Evolutionary conservation across 2,329 filamentous ascomycete genomes (phyloP).

Genomic region (Sporothrix pallida): DNA sequence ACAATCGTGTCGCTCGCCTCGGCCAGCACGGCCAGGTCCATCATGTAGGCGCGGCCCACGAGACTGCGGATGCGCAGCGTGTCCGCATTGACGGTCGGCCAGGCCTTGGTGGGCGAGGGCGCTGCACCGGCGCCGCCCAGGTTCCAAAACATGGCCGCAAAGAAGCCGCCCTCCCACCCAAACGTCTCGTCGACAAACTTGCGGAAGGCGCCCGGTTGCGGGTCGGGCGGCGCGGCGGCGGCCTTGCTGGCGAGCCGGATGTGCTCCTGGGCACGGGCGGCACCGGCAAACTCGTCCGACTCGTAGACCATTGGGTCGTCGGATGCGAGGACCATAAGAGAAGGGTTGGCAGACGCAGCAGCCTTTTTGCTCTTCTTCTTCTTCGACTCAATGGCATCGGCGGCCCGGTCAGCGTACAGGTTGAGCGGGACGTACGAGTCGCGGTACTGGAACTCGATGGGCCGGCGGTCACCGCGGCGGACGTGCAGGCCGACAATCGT

Average conservation of each 20-base stretch:
- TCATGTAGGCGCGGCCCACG: slow-evolving; percentile 78
- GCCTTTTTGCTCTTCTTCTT: slow-evolving; percentile 20
- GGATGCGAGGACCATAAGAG: slow-evolving; percentile 71
- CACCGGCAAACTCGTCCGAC: slow-evolving; percentile 64
- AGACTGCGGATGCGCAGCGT: slow-evolving; percentile 73
- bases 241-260: slow-evolving; percentile 75
- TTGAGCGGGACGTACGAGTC: slow-evolving; percentile 78
- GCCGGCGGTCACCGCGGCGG: slow-evolving; percentile 79
- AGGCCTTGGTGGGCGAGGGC: slow-evolving; percentile 38
- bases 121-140: slow-evolving; percentile 61
- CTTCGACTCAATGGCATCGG: slow-evolving; percentile 54
- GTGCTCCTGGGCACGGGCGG: slow-evolving; percentile 70
- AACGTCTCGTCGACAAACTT: slow-evolving; percentile 76
- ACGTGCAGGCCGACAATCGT: slow-evolving; percentile 75
- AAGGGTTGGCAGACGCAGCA: slow-evolving; percentile 31
- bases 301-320: slow-evolving; percentile 80
- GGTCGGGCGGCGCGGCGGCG: slow-evolving; percentile 41
- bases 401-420: slow-evolving; percentile 67
- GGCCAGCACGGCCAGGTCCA: slow-evolving; percentile 78
- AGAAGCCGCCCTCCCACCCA: slow-evolving; percentile 91
- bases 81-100: slow-evolving; percentile 44
- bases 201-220: slow-evolving; percentile 53
- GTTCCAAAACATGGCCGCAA: slow-evolving; percentile 79
- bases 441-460: slow-evolving; percentile 76
- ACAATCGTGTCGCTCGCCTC: slow-evolving; percentile 72